Evolutionary conservation across 352 stramenopile genomes (phyloP), one percentile per base, ranked within the genome.

Genomic region (Phytophthora cactorum): DNA sequence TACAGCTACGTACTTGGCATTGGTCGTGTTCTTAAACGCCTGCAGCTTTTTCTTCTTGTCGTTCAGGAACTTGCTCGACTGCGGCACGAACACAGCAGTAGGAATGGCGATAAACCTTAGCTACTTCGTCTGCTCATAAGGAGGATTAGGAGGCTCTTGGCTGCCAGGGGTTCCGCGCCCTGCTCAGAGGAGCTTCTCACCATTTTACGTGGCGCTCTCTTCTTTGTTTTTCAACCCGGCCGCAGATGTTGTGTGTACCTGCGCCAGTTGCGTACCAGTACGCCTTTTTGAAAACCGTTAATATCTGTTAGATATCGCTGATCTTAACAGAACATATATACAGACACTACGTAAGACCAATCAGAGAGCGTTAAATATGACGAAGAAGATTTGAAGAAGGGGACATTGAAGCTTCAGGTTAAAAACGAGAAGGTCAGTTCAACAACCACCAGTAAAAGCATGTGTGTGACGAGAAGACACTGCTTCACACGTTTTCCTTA

Each of bases 31-130:
- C 59, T 86, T 88, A 62, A 93, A 93, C 5, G 74, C 81, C 52
- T 79, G 68, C 51, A 92, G 62, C 64, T 90, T 92, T 46, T 90
- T 80, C 66, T 84, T 89, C 73, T 92, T 90, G 68, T 90, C 82
- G 29, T 58, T 74, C 38, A 80, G 65, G 27, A 87, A 78, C 56
- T 78, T 83, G 39, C 66, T 70, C 39, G 74, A 80, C 77, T 84
- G 39, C 25, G 29, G 3, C 22, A 12, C 12, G 32, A 39, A 12
- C 31, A 25, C 12, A 62, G 31, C 15, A 31, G 22, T 7, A 59
- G 49, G 46, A 53, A 34, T 4, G 14, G 8, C 22, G 27, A 12
- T 28, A 36, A 27, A 63, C 1, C 22, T 63, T 59, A 72, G 55
- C 17, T 49, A 25, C 2, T 15, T 36, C 2, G 25, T 36, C 27